phyloP scores from a whole-genome alignment of 2,329 filamentous ascomycete species.

The Clonostachys byssicola region DNA sequence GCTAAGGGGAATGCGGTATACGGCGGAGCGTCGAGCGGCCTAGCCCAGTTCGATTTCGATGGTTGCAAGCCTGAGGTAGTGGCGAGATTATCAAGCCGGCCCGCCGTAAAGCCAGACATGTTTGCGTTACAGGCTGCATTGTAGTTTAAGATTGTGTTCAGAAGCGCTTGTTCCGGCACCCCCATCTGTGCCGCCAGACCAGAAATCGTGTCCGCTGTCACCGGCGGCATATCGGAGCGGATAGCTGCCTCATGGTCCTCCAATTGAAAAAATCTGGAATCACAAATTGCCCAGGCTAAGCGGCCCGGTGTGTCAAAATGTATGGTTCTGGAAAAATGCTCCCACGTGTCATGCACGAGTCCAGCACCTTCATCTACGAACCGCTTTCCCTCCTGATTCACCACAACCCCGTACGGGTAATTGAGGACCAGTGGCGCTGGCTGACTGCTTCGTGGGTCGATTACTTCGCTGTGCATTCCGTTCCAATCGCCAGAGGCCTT shows the following conservation, averaged over 20 bases:
- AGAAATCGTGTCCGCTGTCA: constrained; percentile 5
- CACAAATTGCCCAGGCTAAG: constrained; percentile 5
- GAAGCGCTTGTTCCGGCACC: constrained; percentile 5
- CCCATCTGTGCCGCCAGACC: constrained; percentile 5
- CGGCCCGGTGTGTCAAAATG: constrained; percentile 5
- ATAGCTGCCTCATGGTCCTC: constrained; percentile 5
- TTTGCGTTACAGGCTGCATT: constrained; percentile 6
- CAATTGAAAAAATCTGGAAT: constrained; percentile 5
- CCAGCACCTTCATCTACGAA: constrained; percentile 6
- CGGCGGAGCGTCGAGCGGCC: constrained; percentile 5
- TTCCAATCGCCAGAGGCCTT: constrained; percentile 5
- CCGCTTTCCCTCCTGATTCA: constrained; percentile 4
- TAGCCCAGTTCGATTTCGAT: constrained; percentile 5
- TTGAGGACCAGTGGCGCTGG: constrained; percentile 5
- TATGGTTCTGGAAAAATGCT: constrained; percentile 5
- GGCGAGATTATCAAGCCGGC: constrained; percentile 5
- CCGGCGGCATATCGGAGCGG: constrained; percentile 5
- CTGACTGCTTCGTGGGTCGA: constrained; percentile 5
- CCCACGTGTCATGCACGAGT: constrained; percentile 5
- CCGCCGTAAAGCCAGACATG: constrained; percentile 5
- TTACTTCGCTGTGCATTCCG: constrained; percentile 5
- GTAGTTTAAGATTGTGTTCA: constrained; percentile 6
- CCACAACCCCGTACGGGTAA: constrained; percentile 5
- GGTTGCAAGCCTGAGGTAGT: constrained; percentile 5
- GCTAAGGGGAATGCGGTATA: constrained; percentile 5